Percentiles rank a stretch among this genome's conserved stretches.
These are phyloP conservation scores for Nyctanthes arbortristis DNA, from an alignment of 257 asterid genomes.

Conservation along the genomic window DNA sequence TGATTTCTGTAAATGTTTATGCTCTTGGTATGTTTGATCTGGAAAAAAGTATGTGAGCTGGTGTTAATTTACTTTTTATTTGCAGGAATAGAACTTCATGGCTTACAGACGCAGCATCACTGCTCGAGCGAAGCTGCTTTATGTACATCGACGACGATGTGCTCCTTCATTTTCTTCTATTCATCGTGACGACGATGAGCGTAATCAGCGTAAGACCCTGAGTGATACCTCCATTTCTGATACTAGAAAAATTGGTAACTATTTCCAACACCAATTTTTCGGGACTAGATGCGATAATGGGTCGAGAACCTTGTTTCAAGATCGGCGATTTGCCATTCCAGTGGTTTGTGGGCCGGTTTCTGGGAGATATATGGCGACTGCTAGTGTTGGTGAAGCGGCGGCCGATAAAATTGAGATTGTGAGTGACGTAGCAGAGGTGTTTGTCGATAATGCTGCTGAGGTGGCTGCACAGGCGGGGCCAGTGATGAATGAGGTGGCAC, in stretches of 20 bases:
- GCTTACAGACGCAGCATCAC: conserved; percentile 72
- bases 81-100: conserved; percentile 36
- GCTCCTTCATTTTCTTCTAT: conserved; percentile 56
- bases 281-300: conserved; percentile 26
- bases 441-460: conserved; percentile 55
- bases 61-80: neutral
- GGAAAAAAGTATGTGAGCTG: neutral
- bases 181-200: conserved; percentile 42
- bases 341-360: conserved; percentile 37
- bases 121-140: conserved; percentile 62
- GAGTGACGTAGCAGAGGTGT: conserved; percentile 57
- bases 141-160: conserved; percentile 44
- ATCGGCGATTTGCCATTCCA: conserved; percentile 41
- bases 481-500: conserved; percentile 65
- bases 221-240: conserved; percentile 18
- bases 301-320: conserved; percentile 33
- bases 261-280: conserved; percentile 30
- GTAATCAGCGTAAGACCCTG: conserved; percentile 33
- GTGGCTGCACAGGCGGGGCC: conserved; percentile 38
- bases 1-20: neutral
- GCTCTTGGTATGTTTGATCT: neutral
- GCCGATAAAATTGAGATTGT: conserved; percentile 55
- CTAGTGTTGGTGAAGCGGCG: conserved; percentile 48
- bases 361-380: conserved; percentile 63
- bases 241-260: conserved; percentile 22